Conservation (phyloP, 805 yeast genomes). For the Candida oleophila region DNA sequence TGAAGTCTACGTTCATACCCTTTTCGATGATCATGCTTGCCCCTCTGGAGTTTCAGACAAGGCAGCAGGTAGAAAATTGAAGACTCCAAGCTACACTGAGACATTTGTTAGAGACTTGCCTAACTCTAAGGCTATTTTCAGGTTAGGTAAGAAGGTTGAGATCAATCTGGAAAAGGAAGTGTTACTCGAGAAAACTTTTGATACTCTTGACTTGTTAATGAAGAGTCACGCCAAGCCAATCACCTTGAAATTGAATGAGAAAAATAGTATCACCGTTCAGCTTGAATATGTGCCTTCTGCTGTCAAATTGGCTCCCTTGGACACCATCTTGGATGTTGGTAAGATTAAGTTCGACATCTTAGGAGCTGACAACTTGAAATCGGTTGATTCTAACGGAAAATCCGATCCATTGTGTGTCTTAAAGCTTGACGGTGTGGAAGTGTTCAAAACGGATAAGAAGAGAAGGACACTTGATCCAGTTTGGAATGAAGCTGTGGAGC, state of each 20-base stretch:
- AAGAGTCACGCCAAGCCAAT: conserved; percentile 48
- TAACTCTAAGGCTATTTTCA: conserved; percentile 54
- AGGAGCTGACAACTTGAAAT: conserved; percentile 50
- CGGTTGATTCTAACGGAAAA: conserved; percentile 73
- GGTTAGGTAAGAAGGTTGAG: conserved; percentile 53
- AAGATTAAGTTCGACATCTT: conserved; percentile 53
- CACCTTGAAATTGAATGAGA: conserved; percentile 41
- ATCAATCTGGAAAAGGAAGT: conserved; percentile 50
- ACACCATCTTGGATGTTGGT: conserved; percentile 71
- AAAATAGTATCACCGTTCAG: conserved; percentile 43
- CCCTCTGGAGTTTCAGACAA: conserved; percentile 58
- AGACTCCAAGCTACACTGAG: conserved; percentile 48
- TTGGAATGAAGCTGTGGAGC: conserved; percentile 67
- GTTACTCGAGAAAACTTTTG: conserved; percentile 46
- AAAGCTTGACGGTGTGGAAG: conserved; percentile 51
- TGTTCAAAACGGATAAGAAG: conserved; percentile 57
- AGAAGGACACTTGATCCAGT: conserved; percentile 70
- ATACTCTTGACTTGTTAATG: conserved; percentile 55
- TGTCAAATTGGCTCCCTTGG: conserved; percentile 52
- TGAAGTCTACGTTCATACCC: conserved; percentile 53
- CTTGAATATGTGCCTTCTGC: conserved; percentile 63
- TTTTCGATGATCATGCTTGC: conserved; percentile 62
- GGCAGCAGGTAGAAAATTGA: conserved; percentile 45
- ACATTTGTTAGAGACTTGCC: conserved; percentile 71
- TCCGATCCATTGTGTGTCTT: conserved; percentile 69